Percentiles rank a stretch among this genome's conserved stretches.
These are phyloP conservation scores for Apostasia ramifera DNA, from an alignment of 106 monocot species.

Conservation along the genomic window DNA sequence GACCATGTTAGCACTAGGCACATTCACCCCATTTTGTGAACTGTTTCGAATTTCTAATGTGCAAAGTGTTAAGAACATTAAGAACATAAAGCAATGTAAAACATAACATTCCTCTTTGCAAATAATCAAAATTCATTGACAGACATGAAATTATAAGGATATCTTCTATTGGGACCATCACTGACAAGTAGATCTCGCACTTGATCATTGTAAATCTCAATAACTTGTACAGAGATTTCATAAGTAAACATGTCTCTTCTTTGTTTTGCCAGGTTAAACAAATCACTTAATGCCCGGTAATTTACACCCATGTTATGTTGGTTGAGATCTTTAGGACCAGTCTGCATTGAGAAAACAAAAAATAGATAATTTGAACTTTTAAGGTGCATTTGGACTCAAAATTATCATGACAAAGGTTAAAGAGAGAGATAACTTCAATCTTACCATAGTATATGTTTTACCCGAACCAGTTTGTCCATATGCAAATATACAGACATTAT, in stretches of 20 bases:
- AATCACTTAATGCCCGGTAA: constrained; percentile 43
- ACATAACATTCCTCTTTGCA: neutral
- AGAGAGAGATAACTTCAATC: neutral
- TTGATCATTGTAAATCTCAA: constrained; percentile 66
- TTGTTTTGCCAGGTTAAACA: constrained; percentile 39
- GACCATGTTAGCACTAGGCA: constrained; percentile 47
- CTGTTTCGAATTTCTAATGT: constrained; percentile 49
- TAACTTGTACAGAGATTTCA: constrained; percentile 52
- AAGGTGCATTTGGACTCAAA: neutral
- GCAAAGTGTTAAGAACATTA: neutral
- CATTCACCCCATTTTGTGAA: constrained; percentile 42
- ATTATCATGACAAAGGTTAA: neutral
- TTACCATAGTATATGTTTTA: constrained; percentile 93
- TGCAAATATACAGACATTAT: constrained; percentile 99
- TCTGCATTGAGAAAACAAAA: constrained; percentile 14
- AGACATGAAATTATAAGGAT: constrained; percentile 25
- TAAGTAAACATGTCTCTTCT: constrained; percentile 36
- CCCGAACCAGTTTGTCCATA: constrained; percentile 99
- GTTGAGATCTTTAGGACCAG: constrained; percentile 36
- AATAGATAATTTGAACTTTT: neutral
- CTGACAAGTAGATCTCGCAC: constrained; percentile 45
- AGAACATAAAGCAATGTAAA: neutral
- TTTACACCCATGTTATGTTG: constrained; percentile 40
- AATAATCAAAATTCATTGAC: too few relatives aligned
- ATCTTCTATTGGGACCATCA: constrained; percentile 36